Conservation (phyloP, 208 protist genomes). For the Tritrichomonas musculus region DNA sequence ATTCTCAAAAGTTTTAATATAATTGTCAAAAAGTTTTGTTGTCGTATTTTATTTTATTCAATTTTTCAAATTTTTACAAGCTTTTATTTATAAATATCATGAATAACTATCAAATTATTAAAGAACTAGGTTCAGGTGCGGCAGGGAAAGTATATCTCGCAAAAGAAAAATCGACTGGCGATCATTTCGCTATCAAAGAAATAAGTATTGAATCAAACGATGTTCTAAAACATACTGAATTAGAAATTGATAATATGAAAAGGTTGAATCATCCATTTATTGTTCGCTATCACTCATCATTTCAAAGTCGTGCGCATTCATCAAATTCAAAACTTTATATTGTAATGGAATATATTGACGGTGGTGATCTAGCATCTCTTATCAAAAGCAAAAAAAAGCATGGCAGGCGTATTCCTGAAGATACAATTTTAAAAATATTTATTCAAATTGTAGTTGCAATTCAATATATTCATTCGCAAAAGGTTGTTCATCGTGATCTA, state of each 20-base stretch:
- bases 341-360: not conserved
- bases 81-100: too few species aligned
- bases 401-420: not conserved
- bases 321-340: not conserved
- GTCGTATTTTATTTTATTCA: too few species aligned
- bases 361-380: not conserved
- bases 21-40: too few species aligned
- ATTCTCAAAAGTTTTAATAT: too few species aligned
- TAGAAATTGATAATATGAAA: not conserved
- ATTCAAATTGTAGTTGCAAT: constrained; percentile 53
- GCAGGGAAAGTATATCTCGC: constrained; percentile 14
- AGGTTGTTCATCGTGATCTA: constrained; percentile 60
- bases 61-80: too few species aligned
- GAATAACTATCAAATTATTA: not conserved
- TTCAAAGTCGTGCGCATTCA: too few species aligned
- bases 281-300: not conserved
- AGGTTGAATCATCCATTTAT: not conserved
- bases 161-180: not conserved
- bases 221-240: not conserved
- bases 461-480: constrained; percentile 55
- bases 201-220: not conserved
- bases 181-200: not conserved
- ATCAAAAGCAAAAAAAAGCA: not conserved
- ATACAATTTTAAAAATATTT: constrained; percentile 51
- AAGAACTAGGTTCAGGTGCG: not conserved